Evolutionary conservation across 2,329 filamentous ascomycete species (phyloP), one percentile per base, ranked within the genome.

Genomic region (Colletotrichum sansevieriae): DNA sequence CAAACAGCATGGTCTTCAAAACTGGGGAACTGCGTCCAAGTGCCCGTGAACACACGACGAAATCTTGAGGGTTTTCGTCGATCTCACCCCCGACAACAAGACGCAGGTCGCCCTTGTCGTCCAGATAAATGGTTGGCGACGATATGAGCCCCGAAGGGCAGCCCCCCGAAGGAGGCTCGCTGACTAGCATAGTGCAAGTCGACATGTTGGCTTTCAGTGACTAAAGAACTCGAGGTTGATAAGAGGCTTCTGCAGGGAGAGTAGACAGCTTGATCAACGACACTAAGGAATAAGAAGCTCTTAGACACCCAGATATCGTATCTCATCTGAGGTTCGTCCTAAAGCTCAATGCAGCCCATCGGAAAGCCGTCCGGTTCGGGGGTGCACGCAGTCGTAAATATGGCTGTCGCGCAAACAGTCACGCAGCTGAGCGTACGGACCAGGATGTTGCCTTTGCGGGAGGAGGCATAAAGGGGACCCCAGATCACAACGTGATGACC

Each of bases 1-100:
- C 75, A 9, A 72, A 73, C 8, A 77, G 69, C 51, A 77, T 70
- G 1, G 18, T 59, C 55, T 74, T 76, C 61, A 71, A 73, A 2
- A 75, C 68, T 2, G 65, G 69, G 2, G 74, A 76, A 12, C 72
- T 72, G 13, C 75, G 70, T 2, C 73, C 70, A 1, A 76, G 61
- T 0, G 74, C 63, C 11, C 64, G 71, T 9, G 75, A 74, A 54
- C 73, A 75, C 3, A 76, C 75, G 2, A 71, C 33, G 25, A 73
- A 76, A 35, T 69, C 59, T n/a, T 65, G 39, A 8, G 68, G 33
- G 35, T 59, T 60, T 25, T 59, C 39, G 2, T 70, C 59, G 9
- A 68, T 60, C 6, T 60, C 61, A 8, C 52, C 60, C 25, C 62
- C 65, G 3, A 71, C 59, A 7, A 33, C 52, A 11, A 71, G 59